Conservation (phyloP, 495 filamentous ascomycete species). For the Xylaria grammica region DNA sequence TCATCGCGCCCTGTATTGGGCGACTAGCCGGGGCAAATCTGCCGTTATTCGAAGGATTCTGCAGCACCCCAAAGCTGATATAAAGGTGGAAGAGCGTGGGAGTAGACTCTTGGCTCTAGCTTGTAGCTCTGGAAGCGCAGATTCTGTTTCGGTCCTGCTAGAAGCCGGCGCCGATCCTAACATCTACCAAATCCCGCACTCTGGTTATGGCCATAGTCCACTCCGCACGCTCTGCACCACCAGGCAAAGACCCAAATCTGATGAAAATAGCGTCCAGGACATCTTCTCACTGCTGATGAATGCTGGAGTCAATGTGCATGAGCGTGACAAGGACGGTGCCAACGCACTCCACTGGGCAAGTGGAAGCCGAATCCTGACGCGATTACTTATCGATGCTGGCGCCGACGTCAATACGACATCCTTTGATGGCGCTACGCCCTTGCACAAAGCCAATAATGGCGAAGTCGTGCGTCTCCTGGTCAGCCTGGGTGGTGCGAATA, state of each 20-base stretch:
- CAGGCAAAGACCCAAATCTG: too few relatives aligned
- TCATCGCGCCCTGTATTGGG: slow-evolving; percentile 31
- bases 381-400: slow-evolving; percentile 34
- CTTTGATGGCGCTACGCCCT: slow-evolving; percentile 27
- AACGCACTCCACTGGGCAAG: slow-evolving; percentile 28
- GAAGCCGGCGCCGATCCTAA: slow-evolving; percentile 23
- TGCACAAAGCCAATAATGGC: slow-evolving; percentile 16
- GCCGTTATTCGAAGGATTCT: slow-evolving; percentile 28
- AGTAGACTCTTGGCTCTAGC: slow-evolving; percentile 36
- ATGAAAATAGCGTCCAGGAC: not conserved
- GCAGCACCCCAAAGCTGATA: slow-evolving; percentile 14
- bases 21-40: slow-evolving; percentile 17
- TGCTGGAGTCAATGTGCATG: slow-evolving; percentile 33
- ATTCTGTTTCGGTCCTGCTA: slow-evolving; percentile 17
- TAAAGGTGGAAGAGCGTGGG: slow-evolving; percentile 2
- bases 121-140: not conserved
- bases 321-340: slow-evolving; percentile 17
- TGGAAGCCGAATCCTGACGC: slow-evolving; percentile 18
- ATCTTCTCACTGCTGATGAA: slow-evolving; percentile 24
- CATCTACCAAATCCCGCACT: not conserved
- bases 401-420: slow-evolving; percentile 29
- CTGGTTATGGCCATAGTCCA: not conserved
- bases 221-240: not conserved
- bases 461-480: slow-evolving; percentile 26
- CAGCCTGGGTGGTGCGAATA: slow-evolving; percentile 25